These are phyloP conservation scores for Pythium pyrilobum DNA, from an alignment of 352 stramenopile species.

Conservation along the genomic window DNA sequence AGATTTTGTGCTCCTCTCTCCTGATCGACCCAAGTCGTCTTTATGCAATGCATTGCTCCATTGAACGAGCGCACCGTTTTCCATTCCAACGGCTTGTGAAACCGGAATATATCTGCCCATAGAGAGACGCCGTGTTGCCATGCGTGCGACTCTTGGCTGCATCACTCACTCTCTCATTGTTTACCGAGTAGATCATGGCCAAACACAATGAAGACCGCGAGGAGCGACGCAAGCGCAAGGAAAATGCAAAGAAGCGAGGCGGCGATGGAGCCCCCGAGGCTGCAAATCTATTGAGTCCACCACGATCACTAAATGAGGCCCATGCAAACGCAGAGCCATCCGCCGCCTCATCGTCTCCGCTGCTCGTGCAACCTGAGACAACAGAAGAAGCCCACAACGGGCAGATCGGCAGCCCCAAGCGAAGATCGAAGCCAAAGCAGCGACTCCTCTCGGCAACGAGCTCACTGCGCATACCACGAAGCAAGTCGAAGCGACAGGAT, in stretches of 20 bases:
- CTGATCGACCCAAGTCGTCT: slow-evolving; percentile 51
- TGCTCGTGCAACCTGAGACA: slow-evolving; percentile 26
- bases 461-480: not conserved
- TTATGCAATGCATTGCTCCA: slow-evolving; percentile 48
- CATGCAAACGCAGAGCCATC: slow-evolving; percentile 20
- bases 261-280: not conserved
- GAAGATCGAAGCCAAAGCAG: slow-evolving; percentile 1
- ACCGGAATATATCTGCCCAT: slow-evolving; percentile 12
- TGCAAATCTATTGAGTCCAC: not conserved
- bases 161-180: not conserved
- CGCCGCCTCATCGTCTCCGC: slow-evolving; percentile 30
- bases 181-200: not conserved
- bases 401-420: not conserved
- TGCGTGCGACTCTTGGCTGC: not conserved
- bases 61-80: too few relatives aligned
- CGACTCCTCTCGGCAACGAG: not conserved
- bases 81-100: not conserved
- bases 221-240: not conserved
- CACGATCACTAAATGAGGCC: not conserved
- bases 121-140: not conserved
- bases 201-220: not conserved
- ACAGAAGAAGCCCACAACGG: not conserved
- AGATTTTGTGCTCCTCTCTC: slow-evolving; percentile 57
- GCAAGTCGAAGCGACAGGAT: not conserved
- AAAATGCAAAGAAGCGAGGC: not conserved